Evolutionary conservation across 305 asterid genomes (phyloP).

Genomic region (Fraxinus greggii): DNA sequence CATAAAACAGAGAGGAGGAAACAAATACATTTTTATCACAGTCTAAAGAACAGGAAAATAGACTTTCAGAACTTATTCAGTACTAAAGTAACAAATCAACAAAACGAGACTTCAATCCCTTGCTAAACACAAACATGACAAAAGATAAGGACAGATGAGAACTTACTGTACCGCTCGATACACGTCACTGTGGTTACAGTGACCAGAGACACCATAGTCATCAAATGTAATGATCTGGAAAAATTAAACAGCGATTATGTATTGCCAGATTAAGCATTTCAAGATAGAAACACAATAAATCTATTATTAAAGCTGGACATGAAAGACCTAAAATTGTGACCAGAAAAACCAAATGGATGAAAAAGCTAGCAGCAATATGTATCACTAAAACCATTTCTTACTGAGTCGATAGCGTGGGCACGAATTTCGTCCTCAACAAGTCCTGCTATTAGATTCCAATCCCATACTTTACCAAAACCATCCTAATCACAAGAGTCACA

Average conservation of each 20-base stretch:
- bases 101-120: background rate
- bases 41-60: background rate
- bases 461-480: slow-evolving; percentile 80
- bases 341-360: slow-evolving; percentile 1
- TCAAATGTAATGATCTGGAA: slow-evolving; percentile 81
- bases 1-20: background rate
- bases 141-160: slow-evolving; percentile 9
- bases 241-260: background rate
- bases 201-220: slow-evolving; percentile 82
- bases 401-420: slow-evolving; percentile 58
- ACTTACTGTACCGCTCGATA: slow-evolving; percentile 76
- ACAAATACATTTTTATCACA: background rate
- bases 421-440: slow-evolving; percentile 53
- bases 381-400: slow-evolving; percentile 32
- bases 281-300: background rate
- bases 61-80: background rate
- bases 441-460: slow-evolving; percentile 48
- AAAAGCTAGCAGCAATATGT: background rate
- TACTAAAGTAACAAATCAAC: background rate
- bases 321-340: slow-evolving; percentile 12
- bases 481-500: slow-evolving; percentile 50
- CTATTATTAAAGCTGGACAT: slow-evolving; percentile 9
- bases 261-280: background rate
- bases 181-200: slow-evolving; percentile 84
- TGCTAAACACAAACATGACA: background rate